Evolutionary conservation across 169 alveolate genomes (phyloP), one percentile per base, ranked within the genome.

Genomic region (Amoebophrya sp.): DNA sequence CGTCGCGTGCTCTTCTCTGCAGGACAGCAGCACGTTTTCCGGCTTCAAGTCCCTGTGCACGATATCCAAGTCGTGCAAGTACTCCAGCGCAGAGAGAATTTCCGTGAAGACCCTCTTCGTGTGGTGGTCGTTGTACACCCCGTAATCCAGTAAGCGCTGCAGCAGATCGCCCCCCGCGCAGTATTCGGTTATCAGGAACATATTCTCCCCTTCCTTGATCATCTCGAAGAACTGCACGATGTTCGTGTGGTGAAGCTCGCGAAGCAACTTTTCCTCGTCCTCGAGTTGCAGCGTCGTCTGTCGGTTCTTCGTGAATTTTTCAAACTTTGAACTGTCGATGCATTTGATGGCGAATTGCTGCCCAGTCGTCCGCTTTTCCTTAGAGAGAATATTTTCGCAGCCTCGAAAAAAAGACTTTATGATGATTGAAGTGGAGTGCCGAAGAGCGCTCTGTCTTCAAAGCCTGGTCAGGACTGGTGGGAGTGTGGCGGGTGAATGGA

Each of bases 31-130:
- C 70, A 88, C 69, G n/a, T 88, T 88, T 26, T 45, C 90, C 69
- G 90, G 90, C 90, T 88, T 88, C 41, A 88, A n/a, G 70, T 88
- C 90, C 29, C 90, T 2, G 43, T 88, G 50, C n/a, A 88, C 48
- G 16, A 88, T 88, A n/a, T 58, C 29, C 70, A 23, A 39, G 70
- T 88, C 42, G 50, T 88, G 90, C 50, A 88, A n/a, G 70, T 88
- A 88, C 78, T 43, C 34, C 40, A 88, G 34, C 38, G 90, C 90
- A 23, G 40, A 41, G 38, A 88, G 70, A 7, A 88, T 40, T 26
- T 58, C 58, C 26, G 69, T 29, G 40, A 58, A 45, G 40, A 88
- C 38, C 41, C 90, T 41, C 69, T 41, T 2, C n/a, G 90, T 41
- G 29, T 16, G 42, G 78, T 40, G 4, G 20, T 34, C 69, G 16